Conservation (phyloP, 2,329 filamentous ascomycete species). For the Calonectria pseudoturangicola region DNA sequence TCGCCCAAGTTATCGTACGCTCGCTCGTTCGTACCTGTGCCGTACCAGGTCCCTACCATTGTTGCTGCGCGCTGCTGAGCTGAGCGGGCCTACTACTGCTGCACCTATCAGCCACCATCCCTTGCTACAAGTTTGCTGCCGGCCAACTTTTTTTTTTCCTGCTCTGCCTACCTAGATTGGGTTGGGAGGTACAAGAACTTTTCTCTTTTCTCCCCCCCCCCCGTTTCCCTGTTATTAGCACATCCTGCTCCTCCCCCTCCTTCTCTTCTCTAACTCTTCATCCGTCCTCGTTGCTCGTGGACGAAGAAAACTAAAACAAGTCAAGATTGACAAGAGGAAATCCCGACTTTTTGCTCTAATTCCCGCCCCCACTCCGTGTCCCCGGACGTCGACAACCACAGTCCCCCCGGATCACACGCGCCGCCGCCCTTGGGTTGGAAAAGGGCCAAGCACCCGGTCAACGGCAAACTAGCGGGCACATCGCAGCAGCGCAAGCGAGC, state of each 20-base stretch:
- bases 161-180: constrained; percentile 44
- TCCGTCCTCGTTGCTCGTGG: constrained; percentile 35
- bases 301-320: constrained; percentile 41
- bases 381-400: constrained; percentile 35
- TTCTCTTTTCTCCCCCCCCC: constrained; percentile 26
- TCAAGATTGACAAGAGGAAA: constrained; percentile 34
- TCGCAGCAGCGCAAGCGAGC: constrained; percentile 28
- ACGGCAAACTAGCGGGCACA: constrained; percentile 33
- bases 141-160: constrained; percentile 31
- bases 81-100: constrained; percentile 40
- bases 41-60: constrained; percentile 27
- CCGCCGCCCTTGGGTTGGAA: constrained; percentile 30
- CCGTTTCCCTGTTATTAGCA: constrained; percentile 28
- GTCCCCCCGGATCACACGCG: constrained; percentile 26
- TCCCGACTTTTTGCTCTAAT: constrained; percentile 31
- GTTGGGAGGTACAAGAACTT: constrained; percentile 31
- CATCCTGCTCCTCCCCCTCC: constrained; percentile 16
- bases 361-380: constrained; percentile 32
- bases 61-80: constrained; percentile 26
- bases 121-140: constrained; percentile 39
- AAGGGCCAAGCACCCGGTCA: constrained; percentile 35
- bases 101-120: constrained; percentile 41
- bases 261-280: constrained; percentile 19
- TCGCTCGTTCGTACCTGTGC: constrained; percentile 35
- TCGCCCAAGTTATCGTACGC: constrained; percentile 29